Evolutionary conservation across 257 asterid genomes (phyloP).

Genomic region (Mitragyna speciosa): DNA sequence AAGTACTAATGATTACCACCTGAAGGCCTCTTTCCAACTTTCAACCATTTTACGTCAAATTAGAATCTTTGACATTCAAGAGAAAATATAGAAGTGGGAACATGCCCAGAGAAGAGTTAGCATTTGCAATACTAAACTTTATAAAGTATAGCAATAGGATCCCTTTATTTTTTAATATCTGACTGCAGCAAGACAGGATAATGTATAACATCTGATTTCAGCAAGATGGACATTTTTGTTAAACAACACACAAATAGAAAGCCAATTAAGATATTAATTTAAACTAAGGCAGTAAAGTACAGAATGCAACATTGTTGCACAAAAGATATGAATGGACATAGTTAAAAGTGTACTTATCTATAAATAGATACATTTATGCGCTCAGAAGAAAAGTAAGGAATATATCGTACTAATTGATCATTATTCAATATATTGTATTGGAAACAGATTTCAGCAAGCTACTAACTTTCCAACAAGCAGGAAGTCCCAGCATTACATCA

Average conservation of each 20-base stretch:
- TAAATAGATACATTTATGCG: background rate
- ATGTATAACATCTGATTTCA: background rate
- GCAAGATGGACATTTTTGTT: background rate
- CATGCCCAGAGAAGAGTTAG: background rate
- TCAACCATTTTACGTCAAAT: background rate
- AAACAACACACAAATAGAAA: background rate
- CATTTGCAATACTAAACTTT: background rate
- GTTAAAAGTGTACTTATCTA: background rate
- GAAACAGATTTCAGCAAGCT: background rate
- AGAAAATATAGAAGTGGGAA: background rate
- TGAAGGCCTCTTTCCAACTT: no score
- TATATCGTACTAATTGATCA: background rate
- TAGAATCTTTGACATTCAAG: background rate
- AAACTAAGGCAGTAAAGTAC: background rate
- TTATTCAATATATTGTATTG: no score
- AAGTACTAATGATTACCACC: background rate
- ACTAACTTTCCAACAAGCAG: background rate
- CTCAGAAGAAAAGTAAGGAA: background rate
- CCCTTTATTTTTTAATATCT: background rate
- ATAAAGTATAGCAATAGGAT: background rate
- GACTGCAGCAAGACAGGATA: no score
- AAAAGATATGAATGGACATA: background rate
- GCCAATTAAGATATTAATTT: background rate
- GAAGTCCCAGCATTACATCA: background rate
- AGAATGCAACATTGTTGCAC: background rate